Percentiles rank a stretch among this genome's conserved stretches.
These are phyloP conservation scores for Dendrobium nobile DNA, from an alignment of 106 monocot species.

Conservation along the genomic window DNA sequence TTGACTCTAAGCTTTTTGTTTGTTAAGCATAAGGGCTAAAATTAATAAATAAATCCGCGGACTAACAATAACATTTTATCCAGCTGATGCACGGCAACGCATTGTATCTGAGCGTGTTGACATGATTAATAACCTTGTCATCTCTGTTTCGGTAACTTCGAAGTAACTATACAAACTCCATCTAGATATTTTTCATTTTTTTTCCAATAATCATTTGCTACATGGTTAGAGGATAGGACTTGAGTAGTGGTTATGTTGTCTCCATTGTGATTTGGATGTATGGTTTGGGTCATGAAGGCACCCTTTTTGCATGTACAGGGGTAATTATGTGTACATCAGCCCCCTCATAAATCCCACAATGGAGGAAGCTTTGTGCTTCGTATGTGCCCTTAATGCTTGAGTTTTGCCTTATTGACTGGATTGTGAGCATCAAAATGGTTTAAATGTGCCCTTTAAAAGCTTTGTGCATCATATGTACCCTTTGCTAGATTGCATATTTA, in stretches of 20 bases:
- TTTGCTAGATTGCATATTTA: neutral
- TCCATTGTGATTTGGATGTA: neutral
- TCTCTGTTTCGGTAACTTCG: conserved; percentile 88
- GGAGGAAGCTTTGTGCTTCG: too few relatives aligned
- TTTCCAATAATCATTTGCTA: neutral
- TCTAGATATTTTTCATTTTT: neutral
- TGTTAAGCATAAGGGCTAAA: neutral
- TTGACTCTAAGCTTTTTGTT: neutral
- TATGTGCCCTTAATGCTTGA: neutral
- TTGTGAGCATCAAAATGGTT: neutral
- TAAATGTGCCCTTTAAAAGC: neutral
- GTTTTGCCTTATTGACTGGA: neutral
- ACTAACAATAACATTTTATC: conserved; percentile 14
- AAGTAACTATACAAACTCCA: neutral
- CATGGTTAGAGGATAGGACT: neutral
- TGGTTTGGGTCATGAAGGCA: neutral
- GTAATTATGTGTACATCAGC: too few relatives aligned
- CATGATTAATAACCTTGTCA: conserved; percentile 79
- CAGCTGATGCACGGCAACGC: conserved; percentile 92
- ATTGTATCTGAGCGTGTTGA: conserved; percentile 96
- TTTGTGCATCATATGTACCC: too few relatives aligned
- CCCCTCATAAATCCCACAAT: too few relatives aligned
- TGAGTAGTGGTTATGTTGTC: neutral
- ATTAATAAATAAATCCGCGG: too few relatives aligned
- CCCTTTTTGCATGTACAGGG: neutral